These are phyloP conservation scores for Aureobasidium pullulans DNA, from an alignment of 2,329 filamentous ascomycete genomes.

Conservation along the genomic window DNA sequence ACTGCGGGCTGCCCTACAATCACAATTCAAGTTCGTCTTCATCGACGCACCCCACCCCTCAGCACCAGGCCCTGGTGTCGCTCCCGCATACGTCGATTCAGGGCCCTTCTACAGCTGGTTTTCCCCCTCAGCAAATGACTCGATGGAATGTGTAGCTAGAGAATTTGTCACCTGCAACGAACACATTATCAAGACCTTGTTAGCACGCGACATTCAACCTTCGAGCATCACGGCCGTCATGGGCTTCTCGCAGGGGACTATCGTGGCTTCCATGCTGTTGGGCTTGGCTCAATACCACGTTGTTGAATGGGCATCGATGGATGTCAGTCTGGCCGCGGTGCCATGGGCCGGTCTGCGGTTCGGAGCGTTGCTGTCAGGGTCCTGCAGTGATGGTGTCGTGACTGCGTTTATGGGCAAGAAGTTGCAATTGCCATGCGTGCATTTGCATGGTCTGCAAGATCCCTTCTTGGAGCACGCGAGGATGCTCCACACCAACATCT, in stretches of 20 bases:
- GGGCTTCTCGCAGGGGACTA: neutral
- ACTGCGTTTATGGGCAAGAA: constrained; percentile 2
- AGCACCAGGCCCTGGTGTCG: neutral
- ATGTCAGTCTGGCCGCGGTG: neutral
- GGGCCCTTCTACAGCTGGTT: constrained; percentile 4
- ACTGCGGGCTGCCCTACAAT: neutral
- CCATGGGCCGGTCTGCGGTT: neutral
- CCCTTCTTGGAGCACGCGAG: neutral
- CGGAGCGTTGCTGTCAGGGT: neutral
- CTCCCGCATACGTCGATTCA: neutral
- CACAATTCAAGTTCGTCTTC: neutral
- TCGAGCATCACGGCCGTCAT: neutral
- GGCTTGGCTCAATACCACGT: neutral
- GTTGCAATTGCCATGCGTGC: neutral
- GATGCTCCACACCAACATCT: constrained; percentile 1
- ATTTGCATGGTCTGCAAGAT: neutral
- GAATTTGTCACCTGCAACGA: neutral
- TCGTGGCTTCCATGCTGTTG: neutral
- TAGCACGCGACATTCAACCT: neutral
- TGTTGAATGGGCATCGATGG: neutral
- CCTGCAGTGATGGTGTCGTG: neutral
- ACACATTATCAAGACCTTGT: neutral
- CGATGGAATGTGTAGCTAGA: neutral
- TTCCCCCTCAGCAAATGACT: neutral
- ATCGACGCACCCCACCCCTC: neutral